A percentile compares a stretch with the other conserved stretches of the same genome.
Evolutionary conservation across 208 protist species (phyloP).

Genomic region (Acanthamoeba healyi): DNA sequence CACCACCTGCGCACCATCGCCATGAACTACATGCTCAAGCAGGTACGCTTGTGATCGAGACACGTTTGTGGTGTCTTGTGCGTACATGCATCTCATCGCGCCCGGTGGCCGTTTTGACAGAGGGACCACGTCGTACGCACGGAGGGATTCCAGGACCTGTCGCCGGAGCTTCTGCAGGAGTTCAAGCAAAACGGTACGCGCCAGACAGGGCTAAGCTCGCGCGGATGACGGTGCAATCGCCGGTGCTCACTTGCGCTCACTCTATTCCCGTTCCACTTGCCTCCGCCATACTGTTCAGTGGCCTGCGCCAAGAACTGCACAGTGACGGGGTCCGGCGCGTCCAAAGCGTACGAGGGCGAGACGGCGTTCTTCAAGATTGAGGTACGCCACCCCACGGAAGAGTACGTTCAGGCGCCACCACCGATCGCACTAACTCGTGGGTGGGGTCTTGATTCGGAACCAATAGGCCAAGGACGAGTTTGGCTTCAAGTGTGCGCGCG

Average conservation of each 20-base stretch:
- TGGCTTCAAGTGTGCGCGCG: background rate
- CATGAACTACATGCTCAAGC: constrained; percentile 59
- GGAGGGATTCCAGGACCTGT: constrained; percentile 9
- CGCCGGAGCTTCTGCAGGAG: background rate
- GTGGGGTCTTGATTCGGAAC: too few species aligned
- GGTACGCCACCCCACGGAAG: background rate
- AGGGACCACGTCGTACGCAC: constrained; percentile 11
- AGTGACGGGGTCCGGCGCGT: background rate
- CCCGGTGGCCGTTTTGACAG: too few species aligned
- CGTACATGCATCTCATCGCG: too few species aligned
- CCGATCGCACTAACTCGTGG: background rate
- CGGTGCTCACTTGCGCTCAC: too few species aligned
- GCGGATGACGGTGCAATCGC: too few species aligned
- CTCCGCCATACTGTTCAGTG: background rate
- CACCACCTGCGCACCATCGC: constrained; percentile 49
- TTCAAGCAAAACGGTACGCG: background rate
- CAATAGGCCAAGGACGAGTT: constrained; percentile 47
- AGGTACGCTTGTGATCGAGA: too few species aligned
- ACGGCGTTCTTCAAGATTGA: constrained; percentile 40
- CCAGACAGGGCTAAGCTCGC: too few species aligned
- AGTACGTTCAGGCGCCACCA: background rate
- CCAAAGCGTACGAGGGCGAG: background rate
- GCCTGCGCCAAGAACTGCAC: constrained; percentile 4
- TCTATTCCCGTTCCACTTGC: too few species aligned
- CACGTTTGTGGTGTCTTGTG: too few species aligned